phyloP scores from a whole-genome alignment of 2,329 filamentous ascomycete species.

The Clonostachys sp. region DNA sequence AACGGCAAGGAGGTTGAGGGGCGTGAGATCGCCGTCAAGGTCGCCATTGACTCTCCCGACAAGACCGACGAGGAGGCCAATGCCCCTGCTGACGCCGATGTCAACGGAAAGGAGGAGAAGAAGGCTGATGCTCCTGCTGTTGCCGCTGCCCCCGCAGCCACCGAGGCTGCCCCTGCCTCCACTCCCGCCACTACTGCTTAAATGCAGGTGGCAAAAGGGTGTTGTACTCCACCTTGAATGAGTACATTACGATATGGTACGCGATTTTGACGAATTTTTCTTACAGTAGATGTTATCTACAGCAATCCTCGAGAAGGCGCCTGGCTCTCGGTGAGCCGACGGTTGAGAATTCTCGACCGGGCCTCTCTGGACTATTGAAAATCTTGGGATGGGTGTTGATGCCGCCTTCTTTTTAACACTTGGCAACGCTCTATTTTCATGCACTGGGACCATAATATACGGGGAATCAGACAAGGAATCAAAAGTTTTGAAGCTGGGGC shows the following conservation, averaged over 20 bases:
- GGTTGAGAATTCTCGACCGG: conserved; percentile 6
- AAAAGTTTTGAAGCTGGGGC: not conserved
- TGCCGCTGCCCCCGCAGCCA: conserved; percentile 13
- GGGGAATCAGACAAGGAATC: conserved; percentile 2
- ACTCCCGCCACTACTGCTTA: conserved; percentile 1
- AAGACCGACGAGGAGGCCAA: conserved; percentile 87
- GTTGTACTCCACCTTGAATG: conserved; percentile 13
- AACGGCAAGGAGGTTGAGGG: conserved; percentile 99
- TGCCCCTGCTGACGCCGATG: conserved; percentile 36
- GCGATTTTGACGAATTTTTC: conserved; percentile 30
- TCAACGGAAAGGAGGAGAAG: conserved; percentile 28
- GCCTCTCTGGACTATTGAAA: conserved; percentile 12
- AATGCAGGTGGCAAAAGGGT: no score
- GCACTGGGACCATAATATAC: not conserved
- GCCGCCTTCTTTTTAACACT: conserved; percentile 5
- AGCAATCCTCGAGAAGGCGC: no score
- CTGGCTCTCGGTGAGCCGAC: no score
- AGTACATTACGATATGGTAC: conserved; percentile 31
- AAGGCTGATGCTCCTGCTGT: conserved; percentile 10
- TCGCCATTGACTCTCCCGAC: conserved; percentile 98
- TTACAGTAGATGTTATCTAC: conserved; percentile 27
- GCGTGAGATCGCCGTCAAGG: conserved; percentile 99
- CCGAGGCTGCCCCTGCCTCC: conserved; percentile 1
- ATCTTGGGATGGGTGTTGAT: not conserved
- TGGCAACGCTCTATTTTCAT: no score